Evolutionary conservation across 2,329 filamentous ascomycete genomes (phyloP).

Genomic region (Colletotrichum tropicicola): DNA sequence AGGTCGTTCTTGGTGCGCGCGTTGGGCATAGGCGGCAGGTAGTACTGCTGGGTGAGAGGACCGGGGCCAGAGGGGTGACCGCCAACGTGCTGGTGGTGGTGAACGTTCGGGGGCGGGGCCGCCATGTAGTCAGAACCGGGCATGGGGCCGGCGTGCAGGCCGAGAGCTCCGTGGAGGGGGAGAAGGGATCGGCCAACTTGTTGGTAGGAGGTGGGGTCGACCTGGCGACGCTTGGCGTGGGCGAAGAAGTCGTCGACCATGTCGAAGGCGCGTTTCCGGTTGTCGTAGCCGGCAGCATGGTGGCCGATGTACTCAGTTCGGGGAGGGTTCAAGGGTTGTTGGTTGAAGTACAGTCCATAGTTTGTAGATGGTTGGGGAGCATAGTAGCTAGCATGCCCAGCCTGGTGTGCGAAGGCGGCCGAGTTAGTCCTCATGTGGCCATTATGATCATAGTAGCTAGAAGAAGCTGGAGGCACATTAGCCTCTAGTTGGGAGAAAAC

Average conservation of each 20-base stretch:
- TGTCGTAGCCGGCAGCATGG: slow-evolving; percentile 65
- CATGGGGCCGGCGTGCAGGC: slow-evolving; percentile 63
- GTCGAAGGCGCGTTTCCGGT: slow-evolving; percentile 86
- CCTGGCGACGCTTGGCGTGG: slow-evolving; percentile 88
- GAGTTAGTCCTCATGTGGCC: slow-evolving; percentile 68
- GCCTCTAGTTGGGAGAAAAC: slow-evolving; percentile 45
- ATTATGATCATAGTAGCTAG: slow-evolving; percentile 72
- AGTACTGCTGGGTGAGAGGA: slow-evolving; percentile 81
- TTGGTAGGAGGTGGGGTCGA: slow-evolving; percentile 89
- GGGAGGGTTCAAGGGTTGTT: slow-evolving; percentile 62
- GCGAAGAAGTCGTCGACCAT: slow-evolving; percentile 94
- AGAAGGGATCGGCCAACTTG: slow-evolving; percentile 91
- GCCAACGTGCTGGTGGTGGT: slow-evolving; percentile 56
- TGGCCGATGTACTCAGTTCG: slow-evolving; percentile 72
- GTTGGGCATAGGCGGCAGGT: slow-evolving; percentile 86
- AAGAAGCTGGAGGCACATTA: slow-evolving; percentile 58
- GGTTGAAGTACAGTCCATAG: slow-evolving; percentile 83
- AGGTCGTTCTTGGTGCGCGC: slow-evolving; percentile 94
- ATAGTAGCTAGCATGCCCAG: slow-evolving; percentile 67
- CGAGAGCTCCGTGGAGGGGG: slow-evolving; percentile 78
- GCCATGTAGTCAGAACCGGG: slow-evolving; percentile 63
- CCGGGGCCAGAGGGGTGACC: slow-evolving; percentile 61
- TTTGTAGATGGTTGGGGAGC: slow-evolving; percentile 61
- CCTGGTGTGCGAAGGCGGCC: slow-evolving; percentile 65
- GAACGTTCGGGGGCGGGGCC: slow-evolving; percentile 36